Base-by-base conservation (phyloP, 148 eudicot species). In the Spergularia bocconei region DNA sequence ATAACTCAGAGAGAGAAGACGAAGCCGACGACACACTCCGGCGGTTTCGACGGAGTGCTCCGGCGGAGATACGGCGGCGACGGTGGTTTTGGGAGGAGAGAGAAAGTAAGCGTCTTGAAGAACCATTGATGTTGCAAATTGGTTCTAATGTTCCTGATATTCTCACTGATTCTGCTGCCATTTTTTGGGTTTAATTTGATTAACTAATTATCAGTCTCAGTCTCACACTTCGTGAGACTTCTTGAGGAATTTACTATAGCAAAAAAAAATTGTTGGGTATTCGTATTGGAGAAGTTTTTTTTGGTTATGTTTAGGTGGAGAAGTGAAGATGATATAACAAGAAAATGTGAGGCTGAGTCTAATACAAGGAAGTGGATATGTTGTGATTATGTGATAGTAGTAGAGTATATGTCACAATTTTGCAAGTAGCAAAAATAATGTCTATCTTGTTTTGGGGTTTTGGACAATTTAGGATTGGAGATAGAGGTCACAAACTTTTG, bases 91-190 rank as follows among this genome's bases (percentile, higher is more conserved):
- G 71, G 33, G 79, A 71, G 47, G 89, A 75, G 81, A 80, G 33
- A 57, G 84, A 77, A 72, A 79, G 78, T 17, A 77, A 82, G 63
- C 76, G 60, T 6, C 36, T 44, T 15, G 71, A 71, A 41, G 88
- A 81, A 66, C 87, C 89, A 73, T 79, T 86, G 16, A 86, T 79
- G 55, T 78, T 85, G 82, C 90, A 85, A 20, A 87, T 61, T 1
- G 88, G 80, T 36, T 81, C 83, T 6, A 81, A 7, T 2, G 70
- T 81, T 11, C 74, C 77, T 6, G 73, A 53, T 51, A 81, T 60
- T 57, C 77, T 81, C 57, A 81, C 20, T 60, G 80, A 23, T 69
- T 81, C 70, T 59, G 80, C 77, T 39, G 83, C 80, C 83, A 81
- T 81, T 81, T 76, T 67, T 55, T 41, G 10, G 33, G 12, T 51